Evolutionary conservation across 2,329 filamentous ascomycete species (phyloP), one percentile per base, ranked within the genome.

Genomic region (Dothistroma septosporum): DNA sequence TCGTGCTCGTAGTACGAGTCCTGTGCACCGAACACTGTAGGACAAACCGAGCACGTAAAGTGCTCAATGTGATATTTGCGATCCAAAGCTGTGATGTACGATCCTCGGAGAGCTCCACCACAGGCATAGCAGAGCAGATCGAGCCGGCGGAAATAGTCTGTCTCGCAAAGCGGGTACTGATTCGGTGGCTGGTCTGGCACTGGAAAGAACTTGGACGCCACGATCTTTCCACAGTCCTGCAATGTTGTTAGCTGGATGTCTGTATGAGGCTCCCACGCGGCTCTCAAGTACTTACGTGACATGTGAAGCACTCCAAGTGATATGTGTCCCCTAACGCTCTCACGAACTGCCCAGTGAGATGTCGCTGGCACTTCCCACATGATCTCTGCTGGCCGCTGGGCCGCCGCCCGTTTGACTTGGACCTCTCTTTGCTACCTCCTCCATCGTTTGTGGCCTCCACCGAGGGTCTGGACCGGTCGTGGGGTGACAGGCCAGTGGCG

Each of bases 1-100:
- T 97, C 92, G 72, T 99, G 94, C 76, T 99, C 94, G 77, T 99
- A 99, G 76, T 99, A 99, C 75, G 92, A 97, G 79, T 99, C 94
- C 72, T 96, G 91, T 7, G 94, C 94, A 55, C 94, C 94, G 73
- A 99, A 99, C n/a, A 97, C 89, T 1, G 94, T 97, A 4, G 92
- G 90, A 74, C 94, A 99, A 33, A 97, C 87, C 11, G 92, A 97
- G 77, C 94, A 99, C 41, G 94, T 99, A 73, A 99, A 99, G 78
- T 99, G 94, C 75, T 97, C 93, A 67, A 99, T 96, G 76, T 97
- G 94, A 76, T 99, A 99, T 79, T 99, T 99, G 70, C 91, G 90
- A 69, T 99, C 94, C 57, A 99, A 83, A 3, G 94, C 94, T 16
- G 94, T 99, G 72, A 99, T 99, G 77, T 99, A 99, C 4, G 94